Base-by-base conservation (phyloP, 331 rosid genomes). In the Quercus phellos region DNA sequence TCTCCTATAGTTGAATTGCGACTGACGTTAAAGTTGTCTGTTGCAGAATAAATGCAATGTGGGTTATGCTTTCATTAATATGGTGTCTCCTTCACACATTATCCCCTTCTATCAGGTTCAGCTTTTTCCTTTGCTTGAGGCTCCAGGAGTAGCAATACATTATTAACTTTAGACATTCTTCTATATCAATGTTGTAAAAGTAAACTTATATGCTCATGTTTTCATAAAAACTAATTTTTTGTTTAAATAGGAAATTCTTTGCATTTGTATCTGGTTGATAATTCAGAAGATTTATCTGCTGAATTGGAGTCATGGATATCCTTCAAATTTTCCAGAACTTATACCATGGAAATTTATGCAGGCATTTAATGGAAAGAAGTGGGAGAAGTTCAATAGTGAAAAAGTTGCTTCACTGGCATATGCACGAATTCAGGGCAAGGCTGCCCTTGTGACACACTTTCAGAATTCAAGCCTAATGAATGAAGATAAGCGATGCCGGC, bases 31-130 rank as follows among this genome's bases (percentile, higher is more conserved):
- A 11, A 17, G 72, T 69, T 72, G 51, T 66, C 34, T 18, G 66
- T 68, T 78, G 83, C 93, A 94, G 98, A 94, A 94, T 81, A 94
- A 94, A 88, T 94, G 98, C 81, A 94, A 94, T 76, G 97, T 94
- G 77, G 98, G 98, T 79, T 94, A 94, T 77, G 98, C 98, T 72
- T 94, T 94, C 88, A 94, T 94, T 86, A 94, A 94, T 84, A 89
- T 94, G 98, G 92, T 87, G 82, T 94, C 97, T 86, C 97, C 97
- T 83, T 66, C 96, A 46, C 91, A 92, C 79, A 92, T 94, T 24
- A 53, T 92, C 63, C 85, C 94, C 55, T 94, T 94, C 85, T 92
- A 82, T 76, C 88, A 92, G 97, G 98, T 94, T 78, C 35, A 60
- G 75, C 46, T 70, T 21, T 59, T 60, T 10, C 55, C n/a, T 61